These are phyloP conservation scores for Annulohypoxylon stygium DNA, from an alignment of 495 filamentous ascomycete species.

Conservation along the genomic window DNA sequence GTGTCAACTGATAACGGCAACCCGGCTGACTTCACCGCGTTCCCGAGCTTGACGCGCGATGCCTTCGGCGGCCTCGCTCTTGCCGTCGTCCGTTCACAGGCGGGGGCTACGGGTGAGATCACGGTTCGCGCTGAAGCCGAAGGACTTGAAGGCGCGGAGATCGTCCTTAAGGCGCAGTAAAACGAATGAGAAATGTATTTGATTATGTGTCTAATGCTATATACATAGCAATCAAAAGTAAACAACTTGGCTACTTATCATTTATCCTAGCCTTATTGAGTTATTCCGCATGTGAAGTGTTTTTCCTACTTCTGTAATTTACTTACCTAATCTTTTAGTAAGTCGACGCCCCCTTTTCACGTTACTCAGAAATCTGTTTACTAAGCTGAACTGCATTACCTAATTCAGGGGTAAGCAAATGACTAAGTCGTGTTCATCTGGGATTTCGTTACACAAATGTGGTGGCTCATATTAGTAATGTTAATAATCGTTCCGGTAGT, in stretches of 20 bases:
- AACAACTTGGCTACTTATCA: not conserved
- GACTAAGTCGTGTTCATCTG: too few relatives aligned
- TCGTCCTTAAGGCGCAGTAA: constrained; percentile 16
- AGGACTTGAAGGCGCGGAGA: constrained; percentile 50
- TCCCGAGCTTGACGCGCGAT: constrained; percentile 58
- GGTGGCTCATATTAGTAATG: too few relatives aligned
- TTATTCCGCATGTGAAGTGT: too few relatives aligned
- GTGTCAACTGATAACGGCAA: constrained; percentile 64
- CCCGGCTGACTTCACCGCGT: constrained; percentile 58
- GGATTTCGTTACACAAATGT: too few relatives aligned
- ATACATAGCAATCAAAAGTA: not conserved
- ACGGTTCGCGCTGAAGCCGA: constrained; percentile 52
- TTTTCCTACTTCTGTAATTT: too few relatives aligned
- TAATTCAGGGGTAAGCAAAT: too few relatives aligned
- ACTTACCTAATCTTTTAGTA: too few relatives aligned
- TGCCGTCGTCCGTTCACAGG: constrained; percentile 54
- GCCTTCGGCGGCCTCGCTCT: constrained; percentile 61
- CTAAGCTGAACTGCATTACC: too few relatives aligned
- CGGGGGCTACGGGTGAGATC: constrained; percentile 50
- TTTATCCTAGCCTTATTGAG: not conserved
- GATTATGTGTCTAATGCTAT: not conserved
- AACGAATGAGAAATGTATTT: not conserved
- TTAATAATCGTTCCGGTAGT: too few relatives aligned
- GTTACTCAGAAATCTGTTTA: too few relatives aligned
- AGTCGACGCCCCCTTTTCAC: too few relatives aligned